Evolutionary conservation across 345 rosid species (phyloP).

Genomic region (Diplotaxis tenuifolia): DNA sequence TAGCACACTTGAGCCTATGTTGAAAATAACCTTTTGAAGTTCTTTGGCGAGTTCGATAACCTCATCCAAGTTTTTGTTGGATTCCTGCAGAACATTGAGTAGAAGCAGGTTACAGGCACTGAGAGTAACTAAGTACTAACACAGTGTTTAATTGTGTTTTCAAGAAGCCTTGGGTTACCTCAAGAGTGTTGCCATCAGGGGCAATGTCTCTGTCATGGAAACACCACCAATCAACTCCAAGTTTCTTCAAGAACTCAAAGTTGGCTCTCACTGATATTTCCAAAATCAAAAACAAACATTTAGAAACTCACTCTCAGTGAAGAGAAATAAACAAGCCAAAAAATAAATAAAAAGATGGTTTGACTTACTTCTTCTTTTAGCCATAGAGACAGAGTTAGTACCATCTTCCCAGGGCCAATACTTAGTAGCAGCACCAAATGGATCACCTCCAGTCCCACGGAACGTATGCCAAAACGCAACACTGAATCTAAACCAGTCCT

Average conservation of each 20-base stretch:
- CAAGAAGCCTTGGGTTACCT: constrained; percentile 44
- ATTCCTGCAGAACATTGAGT: constrained; percentile 51
- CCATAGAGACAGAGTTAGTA: constrained; percentile 84
- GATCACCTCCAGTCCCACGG: constrained; percentile 87
- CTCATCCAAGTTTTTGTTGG: constrained; percentile 85
- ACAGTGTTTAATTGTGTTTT: not conserved
- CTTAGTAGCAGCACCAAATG: constrained; percentile 86
- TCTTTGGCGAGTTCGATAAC: constrained; percentile 90
- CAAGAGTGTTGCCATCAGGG: constrained; percentile 71
- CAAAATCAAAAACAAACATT: not conserved
- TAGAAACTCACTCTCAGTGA: constrained; percentile 18
- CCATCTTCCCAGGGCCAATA: constrained; percentile 99
- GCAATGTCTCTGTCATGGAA: constrained; percentile 98
- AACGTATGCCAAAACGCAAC: constrained; percentile 99
- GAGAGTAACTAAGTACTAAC: not conserved
- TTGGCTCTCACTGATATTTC: constrained; percentile 87
- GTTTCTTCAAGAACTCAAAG: constrained; percentile 87
- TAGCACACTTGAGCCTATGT: not conserved
- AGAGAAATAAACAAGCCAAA: not conserved
- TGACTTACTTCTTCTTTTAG: constrained; percentile 91
- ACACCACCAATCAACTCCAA: constrained; percentile 95
- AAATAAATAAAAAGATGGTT: not conserved
- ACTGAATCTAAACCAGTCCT: constrained; percentile 98
- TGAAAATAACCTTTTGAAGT: constrained; percentile 54
- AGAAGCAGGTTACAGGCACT: not conserved